Conservation (phyloP, 78 protist genomes). For the Dictyostelium capitatum region DNA sequence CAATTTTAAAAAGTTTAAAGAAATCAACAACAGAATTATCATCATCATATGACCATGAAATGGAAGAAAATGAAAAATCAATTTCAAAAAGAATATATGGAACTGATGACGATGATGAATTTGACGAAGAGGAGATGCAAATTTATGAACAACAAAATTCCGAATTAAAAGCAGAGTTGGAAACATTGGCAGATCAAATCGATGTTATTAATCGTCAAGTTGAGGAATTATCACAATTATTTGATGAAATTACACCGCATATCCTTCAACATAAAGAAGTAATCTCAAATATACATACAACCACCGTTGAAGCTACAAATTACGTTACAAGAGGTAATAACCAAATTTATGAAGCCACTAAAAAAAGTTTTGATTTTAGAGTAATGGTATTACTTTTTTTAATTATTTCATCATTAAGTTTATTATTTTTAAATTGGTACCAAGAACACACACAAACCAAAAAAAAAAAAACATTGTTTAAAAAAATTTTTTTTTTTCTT, state of each 20-base stretch:
- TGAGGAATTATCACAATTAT: slow-evolving; percentile 44
- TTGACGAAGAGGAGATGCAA: slow-evolving; percentile 32
- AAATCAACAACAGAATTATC: neutral
- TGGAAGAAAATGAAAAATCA: neutral
- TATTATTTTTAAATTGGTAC: slow-evolving; percentile 57
- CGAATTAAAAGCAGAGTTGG: slow-evolving; percentile 34
- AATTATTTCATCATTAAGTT: slow-evolving; percentile 39
- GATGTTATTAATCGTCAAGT: slow-evolving; percentile 36
- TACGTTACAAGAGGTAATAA: slow-evolving; percentile 55
- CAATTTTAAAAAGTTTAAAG: neutral
- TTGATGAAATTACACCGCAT: slow-evolving; percentile 73
- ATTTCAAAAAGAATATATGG: slow-evolving; percentile 4
- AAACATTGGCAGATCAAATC: slow-evolving; percentile 51
- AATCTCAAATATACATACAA: slow-evolving; percentile 29
- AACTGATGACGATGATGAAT: neutral
- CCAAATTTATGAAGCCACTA: slow-evolving; percentile 59
- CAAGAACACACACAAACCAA: slow-evolving; percentile 16
- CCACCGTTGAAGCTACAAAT: slow-evolving; percentile 55
- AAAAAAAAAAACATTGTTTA: neutral
- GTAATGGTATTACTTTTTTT: slow-evolving; percentile 51
- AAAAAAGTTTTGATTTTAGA: slow-evolving; percentile 73
- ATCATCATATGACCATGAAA: neutral
- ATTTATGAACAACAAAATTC: slow-evolving; percentile 66
- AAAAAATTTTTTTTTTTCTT: too few relatives aligned
- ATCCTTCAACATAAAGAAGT: slow-evolving; percentile 54